A percentile compares a stretch with the other conserved stretches of the same genome.
phyloP scores from a whole-genome alignment of 345 rosid species.

The Raphanus raphanistrum region DNA sequence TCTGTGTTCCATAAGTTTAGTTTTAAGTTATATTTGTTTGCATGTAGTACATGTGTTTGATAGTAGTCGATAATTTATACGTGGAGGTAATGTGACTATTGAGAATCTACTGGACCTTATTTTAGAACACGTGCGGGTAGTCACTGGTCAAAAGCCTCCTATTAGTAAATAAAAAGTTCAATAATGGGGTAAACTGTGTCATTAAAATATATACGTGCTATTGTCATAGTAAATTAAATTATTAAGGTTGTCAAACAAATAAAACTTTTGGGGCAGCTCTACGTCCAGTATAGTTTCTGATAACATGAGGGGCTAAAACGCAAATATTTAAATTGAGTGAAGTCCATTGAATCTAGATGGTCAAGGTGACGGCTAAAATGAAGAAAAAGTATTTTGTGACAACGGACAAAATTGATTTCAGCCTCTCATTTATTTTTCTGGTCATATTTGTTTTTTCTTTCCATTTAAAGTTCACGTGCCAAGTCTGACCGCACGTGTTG shows the following conservation, averaged over 20 bases:
- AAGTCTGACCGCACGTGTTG: constrained; percentile 34
- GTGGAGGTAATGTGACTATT: constrained; percentile 19
- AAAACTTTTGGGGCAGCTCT: not conserved
- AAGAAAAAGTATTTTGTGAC: constrained; percentile 22
- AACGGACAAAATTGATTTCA: constrained; percentile 25
- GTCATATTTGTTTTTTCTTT: constrained; percentile 10
- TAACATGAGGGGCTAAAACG: constrained; percentile 11
- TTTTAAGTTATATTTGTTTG: constrained; percentile 1
- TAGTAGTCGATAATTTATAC: constrained; percentile 26
- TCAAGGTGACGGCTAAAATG: constrained; percentile 41
- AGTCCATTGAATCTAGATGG: constrained; percentile 40
- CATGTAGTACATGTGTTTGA: constrained; percentile 29
- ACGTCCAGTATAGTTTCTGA: not conserved
- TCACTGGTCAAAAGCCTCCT: constrained; percentile 29
- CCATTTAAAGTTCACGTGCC: constrained; percentile 19
- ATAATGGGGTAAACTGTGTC: not conserved
- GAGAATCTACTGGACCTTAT: constrained; percentile 29
- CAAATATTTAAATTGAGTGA: not conserved
- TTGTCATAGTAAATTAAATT: not conserved
- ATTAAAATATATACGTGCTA: not conserved
- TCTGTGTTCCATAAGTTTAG: constrained; percentile 23
- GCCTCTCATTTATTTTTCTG: constrained; percentile 19
- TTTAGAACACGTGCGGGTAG: constrained; percentile 30
- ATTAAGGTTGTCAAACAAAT: not conserved
- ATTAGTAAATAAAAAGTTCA: not conserved